Base-by-base conservation (phyloP, 2,329 filamentous ascomycete species). In the Rhynchosporium graminicola region DNA sequence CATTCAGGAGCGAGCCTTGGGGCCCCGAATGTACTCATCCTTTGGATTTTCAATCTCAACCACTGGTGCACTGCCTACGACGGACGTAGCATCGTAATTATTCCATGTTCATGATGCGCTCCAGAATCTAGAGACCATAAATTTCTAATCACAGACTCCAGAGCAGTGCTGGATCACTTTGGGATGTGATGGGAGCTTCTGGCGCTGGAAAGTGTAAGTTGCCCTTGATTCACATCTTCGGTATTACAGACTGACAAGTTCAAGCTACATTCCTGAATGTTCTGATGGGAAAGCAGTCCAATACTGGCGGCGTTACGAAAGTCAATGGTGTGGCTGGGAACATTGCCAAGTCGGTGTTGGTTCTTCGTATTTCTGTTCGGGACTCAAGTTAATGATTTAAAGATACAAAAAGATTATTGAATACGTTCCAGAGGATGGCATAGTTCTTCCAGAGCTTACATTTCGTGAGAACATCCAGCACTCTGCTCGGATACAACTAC, bases 391-490 rank as follows among this genome's bases (percentile, higher is more conserved):
- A 42, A 42, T 15, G 40, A 3, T 12, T 42, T 10, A 15, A 65
- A 77, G 68, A 74, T 86, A 83, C 72, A 85, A 83, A 72, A 84
- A 85, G 69, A 75, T 86, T 62, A 20, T 86, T 31, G 83, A 83
- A 28, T 86, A 85, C 63, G 84, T 87, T 3, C 84, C 84, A 1
- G 84, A 87, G 67, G 82, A 87, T 64, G 85, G 87, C 69, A 79
- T 87, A 31, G 79, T 87, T 3, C 76, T 86, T 9, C 81, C 83
- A 0, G 82, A 87, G 69, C 73, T 87, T 51, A 87, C 84, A 0
- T 83, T 87, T 4, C 79, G 80, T 57, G 85, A 87, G 70, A 87
- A 87, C 62, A 85, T 87, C 47, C 74, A 85, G 4, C 83, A 87
- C 65, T 85, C 83, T 0, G 84, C 83, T 15, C 77, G 79, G 13